Evolutionary conservation across 2,329 filamentous ascomycete species (phyloP).

Genomic region (Trichoderma sp.): DNA sequence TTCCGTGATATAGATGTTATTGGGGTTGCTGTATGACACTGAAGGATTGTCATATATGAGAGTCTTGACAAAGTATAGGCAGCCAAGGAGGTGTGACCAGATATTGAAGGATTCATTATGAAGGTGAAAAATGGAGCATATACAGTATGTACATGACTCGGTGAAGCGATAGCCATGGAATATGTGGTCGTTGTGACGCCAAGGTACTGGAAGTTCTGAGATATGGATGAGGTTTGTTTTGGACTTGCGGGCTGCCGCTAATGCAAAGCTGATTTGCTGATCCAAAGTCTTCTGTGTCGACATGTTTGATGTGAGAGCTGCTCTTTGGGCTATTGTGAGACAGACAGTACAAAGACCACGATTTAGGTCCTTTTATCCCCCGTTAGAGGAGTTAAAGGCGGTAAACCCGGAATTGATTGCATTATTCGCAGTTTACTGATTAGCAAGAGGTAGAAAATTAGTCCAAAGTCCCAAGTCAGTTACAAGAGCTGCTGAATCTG

Average conservation of each 20-base stretch:
- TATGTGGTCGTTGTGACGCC: not conserved
- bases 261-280: not conserved
- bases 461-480: not conserved
- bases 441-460: not conserved
- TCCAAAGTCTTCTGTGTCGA: not conserved
- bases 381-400: not conserved
- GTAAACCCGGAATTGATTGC: not conserved
- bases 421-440: not conserved
- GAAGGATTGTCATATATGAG: not conserved
- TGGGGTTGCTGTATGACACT: not conserved
- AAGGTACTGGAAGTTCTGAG: not conserved
- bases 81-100: not conserved
- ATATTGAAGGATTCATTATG: slow-evolving; percentile 2
- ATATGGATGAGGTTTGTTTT: not conserved
- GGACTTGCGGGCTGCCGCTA: not conserved
- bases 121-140: not conserved
- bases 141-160: not conserved
- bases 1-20: not conserved
- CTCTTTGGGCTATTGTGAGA: not conserved
- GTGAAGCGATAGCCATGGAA: not conserved
- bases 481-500: not conserved
- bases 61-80: not conserved
- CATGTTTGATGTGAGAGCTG: not conserved
- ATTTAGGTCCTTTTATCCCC: not conserved
- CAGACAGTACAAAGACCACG: not conserved